These are phyloP conservation scores for Inosperma sp. DNA, from an alignment of 768 basidiomycete genomes.

Conservation along the genomic window DNA sequence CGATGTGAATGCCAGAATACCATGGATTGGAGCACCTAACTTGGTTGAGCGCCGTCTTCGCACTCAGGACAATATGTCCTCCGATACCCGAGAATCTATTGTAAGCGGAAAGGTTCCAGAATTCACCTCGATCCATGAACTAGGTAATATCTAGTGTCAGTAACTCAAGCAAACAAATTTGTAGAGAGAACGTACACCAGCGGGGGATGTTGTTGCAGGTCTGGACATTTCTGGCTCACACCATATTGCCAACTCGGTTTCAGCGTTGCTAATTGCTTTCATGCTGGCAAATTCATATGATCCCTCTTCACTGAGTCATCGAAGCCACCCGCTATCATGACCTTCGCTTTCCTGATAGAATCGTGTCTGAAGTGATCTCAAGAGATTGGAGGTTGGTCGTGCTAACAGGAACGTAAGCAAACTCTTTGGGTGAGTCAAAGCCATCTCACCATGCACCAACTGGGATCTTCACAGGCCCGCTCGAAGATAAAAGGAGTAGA, in stretches of 20 bases:
- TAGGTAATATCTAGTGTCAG: constrained; percentile 24
- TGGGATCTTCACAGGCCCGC: constrained; percentile 97
- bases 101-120: constrained; percentile 2
- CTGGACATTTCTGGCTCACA: constrained; percentile 99
- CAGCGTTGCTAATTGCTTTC: constrained; percentile 97
- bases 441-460: constrained; percentile 88
- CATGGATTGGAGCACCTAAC: constrained; percentile 89
- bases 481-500: constrained; percentile 88
- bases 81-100: constrained; percentile 60
- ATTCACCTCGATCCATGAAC: no score
- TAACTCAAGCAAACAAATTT: no score
- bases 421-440: not conserved
- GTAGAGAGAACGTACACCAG: constrained; percentile 74
- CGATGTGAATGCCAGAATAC: constrained; percentile 91
- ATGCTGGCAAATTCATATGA: constrained; percentile 99
- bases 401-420: constrained; percentile 33
- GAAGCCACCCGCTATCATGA: constrained; percentile 99
- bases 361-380: constrained; percentile 96
- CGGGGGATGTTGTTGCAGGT: constrained; percentile 91
- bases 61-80: constrained; percentile 95
- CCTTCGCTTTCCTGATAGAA: constrained; percentile 95
- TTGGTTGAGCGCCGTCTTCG: constrained; percentile 94
- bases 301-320: constrained; percentile 98
- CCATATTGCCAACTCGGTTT: constrained; percentile 97
- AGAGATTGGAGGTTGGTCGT: constrained; percentile 97